These are phyloP conservation scores for Trametes elegans DNA, from an alignment of 768 basidiomycete species.

Conservation along the genomic window DNA sequence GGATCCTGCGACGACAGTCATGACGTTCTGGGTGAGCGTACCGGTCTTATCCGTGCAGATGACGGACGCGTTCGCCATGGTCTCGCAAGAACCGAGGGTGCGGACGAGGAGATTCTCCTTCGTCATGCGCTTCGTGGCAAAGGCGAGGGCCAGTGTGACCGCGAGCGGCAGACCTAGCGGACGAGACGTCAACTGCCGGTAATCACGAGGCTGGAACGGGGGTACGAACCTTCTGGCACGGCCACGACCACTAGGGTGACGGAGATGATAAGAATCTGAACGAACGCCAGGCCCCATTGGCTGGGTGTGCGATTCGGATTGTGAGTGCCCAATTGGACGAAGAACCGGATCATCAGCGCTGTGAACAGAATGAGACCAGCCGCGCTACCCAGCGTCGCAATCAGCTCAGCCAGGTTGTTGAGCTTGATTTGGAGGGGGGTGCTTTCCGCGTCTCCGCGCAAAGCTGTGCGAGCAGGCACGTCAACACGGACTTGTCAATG, in stretches of 20 bases:
- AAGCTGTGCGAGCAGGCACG: slow-evolving; percentile 47
- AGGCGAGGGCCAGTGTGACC: slow-evolving; percentile 93
- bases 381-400: slow-evolving; percentile 84
- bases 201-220: slow-evolving; percentile 2
- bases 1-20: slow-evolving; percentile 96
- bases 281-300: slow-evolving; percentile 86
- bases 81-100: slow-evolving; percentile 95
- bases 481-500: neutral
- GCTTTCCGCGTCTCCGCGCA: slow-evolving; percentile 81
- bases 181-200: slow-evolving; percentile 14
- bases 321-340: slow-evolving; percentile 74
- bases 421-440: slow-evolving; percentile 95
- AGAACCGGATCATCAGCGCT: slow-evolving; percentile 91
- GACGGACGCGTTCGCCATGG: slow-evolving; percentile 97
- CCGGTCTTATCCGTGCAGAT: slow-evolving; percentile 97
- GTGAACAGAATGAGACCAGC: slow-evolving; percentile 82
- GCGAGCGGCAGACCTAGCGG: slow-evolving; percentile 82
- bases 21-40: slow-evolving; percentile 91
- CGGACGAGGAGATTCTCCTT: slow-evolving; percentile 93
- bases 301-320: slow-evolving; percentile 65
- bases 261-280: slow-evolving; percentile 90
- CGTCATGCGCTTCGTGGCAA: slow-evolving; percentile 98
- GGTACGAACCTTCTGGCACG: slow-evolving; percentile 68
- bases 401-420: slow-evolving; percentile 90
- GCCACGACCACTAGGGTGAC: slow-evolving; percentile 91